Evolutionary conservation across 2,329 filamentous ascomycete genomes (phyloP), one percentile per base, ranked within the genome.

Genomic region (Mollisiaceae sp.): DNA sequence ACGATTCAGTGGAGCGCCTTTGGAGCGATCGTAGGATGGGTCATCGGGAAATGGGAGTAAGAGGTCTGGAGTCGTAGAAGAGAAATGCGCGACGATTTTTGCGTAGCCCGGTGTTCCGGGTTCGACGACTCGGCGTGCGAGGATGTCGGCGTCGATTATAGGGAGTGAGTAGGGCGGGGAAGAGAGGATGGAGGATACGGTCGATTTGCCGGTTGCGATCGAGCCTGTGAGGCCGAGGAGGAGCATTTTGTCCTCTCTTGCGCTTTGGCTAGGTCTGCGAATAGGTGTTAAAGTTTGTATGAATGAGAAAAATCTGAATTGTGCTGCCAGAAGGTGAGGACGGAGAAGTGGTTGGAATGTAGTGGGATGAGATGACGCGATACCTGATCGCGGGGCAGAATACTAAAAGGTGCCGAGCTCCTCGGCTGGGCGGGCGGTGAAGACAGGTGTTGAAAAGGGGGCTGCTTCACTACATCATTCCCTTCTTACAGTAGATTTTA

Each of bases 121-220:
- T 78, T 97, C 93, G 77, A 99, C 94, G 66, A 98, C 95, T 78
- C 95, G 86, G 73, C 94, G 93, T 57, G 95, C 94, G 67, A 98
- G 85, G 63, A 96, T 81, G 81, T 99, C 95, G 76, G 95, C 94
- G 77, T 99, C 95, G 81, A 99, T 90, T 72, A 99, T 86, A 74
- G 95, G 94, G 67, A 99, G 86, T 67, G 87, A 90, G 82, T 97
- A 91, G 0, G 94, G 95, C 5, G 91, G 83, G 4, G 87, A 84
- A 59, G 91, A 88, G 73, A 99, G 91, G 72, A 97, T 85, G 45
- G 85, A 83, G 35, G 95, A 97, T 63, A 97, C 93, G 71, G 94
- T 99, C 55, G 94, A 97, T 86, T 99, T 99, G 78, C 95, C 95
- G 6, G 95, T 99, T 67, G 95, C 95, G 76, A 99, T 98, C 67